Base-by-base conservation (phyloP, 1,139 yeast genomes). In the Debaryomyces robertsiae region DNA sequence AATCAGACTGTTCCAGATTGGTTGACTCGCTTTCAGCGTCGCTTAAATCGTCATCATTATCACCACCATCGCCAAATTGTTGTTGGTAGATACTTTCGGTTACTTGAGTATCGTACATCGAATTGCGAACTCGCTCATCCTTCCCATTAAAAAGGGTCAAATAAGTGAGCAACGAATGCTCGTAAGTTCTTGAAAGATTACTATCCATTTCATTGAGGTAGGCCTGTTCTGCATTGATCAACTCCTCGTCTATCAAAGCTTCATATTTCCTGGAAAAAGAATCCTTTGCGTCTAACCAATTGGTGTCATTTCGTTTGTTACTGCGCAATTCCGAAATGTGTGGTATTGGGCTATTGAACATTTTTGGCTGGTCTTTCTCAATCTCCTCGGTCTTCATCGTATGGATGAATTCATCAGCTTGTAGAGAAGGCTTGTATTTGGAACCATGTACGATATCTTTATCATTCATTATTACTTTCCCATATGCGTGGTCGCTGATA, bases 131-230 rank as follows among this genome's bases (percentile, higher is more conserved):
- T n/a, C 29, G 27, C 2, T 30, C 34, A n/a, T 33, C 38, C 11
- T 42, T 23, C 13, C n/a, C 15, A 17, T 45, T 32, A 19, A 41
- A 43, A 9, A 53, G 49, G 6, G 47, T 40, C 19, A 52, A 36
- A 34, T 41, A 46, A 11, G 55, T 49, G 19, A 57, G 41, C 13
- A 56, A 36, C 5, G 49, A 41, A 42, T 55, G 59, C 38, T 63
- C 66, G 33, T 63, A 48, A 24, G 51, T 47, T 18, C 47, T 45
- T 29, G 60, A 55, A 23, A 51, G 54, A 24, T 30, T 32, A 7
- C 27, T 30, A 38, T 63, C 69, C 3, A 30, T 31, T 6, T 41
- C 39, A 6, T 63, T 62, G 14, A 62, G 43, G 1, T 28, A 24
- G 10, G 41, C 36, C 9, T 37, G 44, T 27, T 53, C 57, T 9